These are phyloP conservation scores for Aspergillus cavernicola DNA, from an alignment of 495 filamentous ascomycete genomes.

Conservation along the genomic window DNA sequence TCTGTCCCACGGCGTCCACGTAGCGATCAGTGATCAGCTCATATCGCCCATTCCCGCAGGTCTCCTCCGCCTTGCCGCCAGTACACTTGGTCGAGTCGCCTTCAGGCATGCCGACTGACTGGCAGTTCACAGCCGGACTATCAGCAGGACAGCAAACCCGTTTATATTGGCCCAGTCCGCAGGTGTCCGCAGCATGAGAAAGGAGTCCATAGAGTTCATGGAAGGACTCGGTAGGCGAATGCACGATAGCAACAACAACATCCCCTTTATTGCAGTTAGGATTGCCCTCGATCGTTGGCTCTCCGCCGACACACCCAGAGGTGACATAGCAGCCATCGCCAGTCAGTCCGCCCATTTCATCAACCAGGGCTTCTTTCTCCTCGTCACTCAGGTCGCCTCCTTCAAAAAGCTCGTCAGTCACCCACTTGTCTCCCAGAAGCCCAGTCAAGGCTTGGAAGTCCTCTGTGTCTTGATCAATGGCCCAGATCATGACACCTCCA, in stretches of 20 bases:
- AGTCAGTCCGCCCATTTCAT: neutral
- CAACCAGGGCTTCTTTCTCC: neutral
- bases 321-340: constrained; percentile 1
- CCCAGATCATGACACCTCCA: constrained; percentile 28
- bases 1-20: neutral
- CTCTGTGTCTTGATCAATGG: constrained; percentile 23
- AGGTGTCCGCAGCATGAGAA: neutral
- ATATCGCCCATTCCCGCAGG: neutral
- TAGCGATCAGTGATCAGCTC: neutral
- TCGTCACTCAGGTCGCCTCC: neutral
- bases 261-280: neutral
- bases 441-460: constrained; percentile 17
- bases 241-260: neutral
- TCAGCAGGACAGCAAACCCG: neutral
- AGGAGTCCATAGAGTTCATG: too few species aligned
- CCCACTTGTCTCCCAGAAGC: constrained; percentile 13
- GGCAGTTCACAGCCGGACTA: neutral
- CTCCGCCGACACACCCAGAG: neutral
- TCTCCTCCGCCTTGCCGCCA: neutral
- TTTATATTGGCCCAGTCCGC: neutral
- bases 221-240: neutral
- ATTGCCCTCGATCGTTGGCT: neutral
- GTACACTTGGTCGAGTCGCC: neutral
- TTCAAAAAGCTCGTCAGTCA: neutral
- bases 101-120: neutral